Percentiles rank a stretch among this genome's conserved stretches.
phyloP scores from a whole-genome alignment of 345 rosid species.

The Eucalyptus polybractea region DNA sequence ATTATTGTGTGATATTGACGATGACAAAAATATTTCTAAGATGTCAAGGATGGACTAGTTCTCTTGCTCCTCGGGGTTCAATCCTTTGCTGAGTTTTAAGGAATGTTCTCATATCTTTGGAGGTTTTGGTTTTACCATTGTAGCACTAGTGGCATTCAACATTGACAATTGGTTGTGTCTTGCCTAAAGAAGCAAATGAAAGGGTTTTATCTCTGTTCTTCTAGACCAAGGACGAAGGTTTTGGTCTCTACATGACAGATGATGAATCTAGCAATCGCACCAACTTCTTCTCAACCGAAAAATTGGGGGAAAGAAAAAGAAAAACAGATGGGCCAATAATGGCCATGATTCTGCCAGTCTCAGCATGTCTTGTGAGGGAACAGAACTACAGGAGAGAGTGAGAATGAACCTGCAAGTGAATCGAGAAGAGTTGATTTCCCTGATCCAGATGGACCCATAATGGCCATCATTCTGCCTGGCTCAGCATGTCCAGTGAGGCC shows the following conservation, averaged over 20 bases:
- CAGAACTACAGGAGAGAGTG: neutral
- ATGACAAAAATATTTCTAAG: neutral
- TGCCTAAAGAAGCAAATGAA: neutral
- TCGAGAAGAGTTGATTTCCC: slow-evolving; percentile 94
- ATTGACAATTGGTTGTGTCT: neutral
- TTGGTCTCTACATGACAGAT: neutral
- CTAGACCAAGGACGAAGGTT: neutral
- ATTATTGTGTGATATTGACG: neutral
- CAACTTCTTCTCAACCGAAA: neutral
- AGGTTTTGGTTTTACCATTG: neutral
- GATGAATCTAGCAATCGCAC: neutral
- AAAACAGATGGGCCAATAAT: slow-evolving; percentile 1
- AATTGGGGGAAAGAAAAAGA: neutral
- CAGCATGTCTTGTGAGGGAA: slow-evolving; percentile 48
- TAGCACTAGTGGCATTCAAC: neutral
- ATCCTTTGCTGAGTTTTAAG: neutral
- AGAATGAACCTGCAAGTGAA: slow-evolving; percentile 62
- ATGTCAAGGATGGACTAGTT: neutral
- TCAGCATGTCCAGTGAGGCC: slow-evolving; percentile 79
- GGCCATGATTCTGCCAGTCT: slow-evolving; percentile 82
- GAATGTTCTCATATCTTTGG: neutral
- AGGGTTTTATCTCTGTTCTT: neutral
- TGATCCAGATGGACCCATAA: slow-evolving; percentile 95
- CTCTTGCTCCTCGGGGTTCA: neutral
- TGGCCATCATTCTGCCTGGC: slow-evolving; percentile 91